Percentiles rank a stretch among this genome's conserved stretches.
phyloP scores from a whole-genome alignment of 768 basidiomycete species.

The Agaricus sinodeliciosus region DNA sequence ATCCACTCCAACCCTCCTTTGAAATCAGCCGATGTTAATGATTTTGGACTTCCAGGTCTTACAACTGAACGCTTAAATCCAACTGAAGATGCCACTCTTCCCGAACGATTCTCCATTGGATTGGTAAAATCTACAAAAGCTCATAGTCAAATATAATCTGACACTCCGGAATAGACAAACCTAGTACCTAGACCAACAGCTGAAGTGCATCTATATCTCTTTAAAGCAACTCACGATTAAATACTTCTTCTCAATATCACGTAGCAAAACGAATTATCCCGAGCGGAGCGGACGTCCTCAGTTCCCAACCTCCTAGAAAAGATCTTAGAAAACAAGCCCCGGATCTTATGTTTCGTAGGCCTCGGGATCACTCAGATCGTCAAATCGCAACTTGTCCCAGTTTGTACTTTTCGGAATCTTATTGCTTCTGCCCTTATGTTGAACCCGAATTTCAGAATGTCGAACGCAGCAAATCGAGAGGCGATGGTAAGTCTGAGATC shows the following conservation, averaged over 20 bases:
- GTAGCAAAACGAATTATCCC: constrained; percentile 51
- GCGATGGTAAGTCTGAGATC: background rate
- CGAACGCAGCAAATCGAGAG: background rate
- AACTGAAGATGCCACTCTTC: constrained; percentile 54
- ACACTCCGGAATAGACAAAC: constrained; percentile 52
- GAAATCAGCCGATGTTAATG: background rate
- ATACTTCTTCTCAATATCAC: no score
- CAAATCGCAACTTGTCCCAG: constrained; percentile 19
- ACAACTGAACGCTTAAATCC: constrained; percentile 47
- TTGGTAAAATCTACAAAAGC: constrained; percentile 39
- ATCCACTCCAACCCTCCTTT: background rate
- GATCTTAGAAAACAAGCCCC: constrained; percentile 48
- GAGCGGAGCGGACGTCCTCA: constrained; percentile 40
- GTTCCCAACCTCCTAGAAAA: constrained; percentile 59
- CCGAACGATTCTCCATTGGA: constrained; percentile 52
- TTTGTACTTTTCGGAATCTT: constrained; percentile 10
- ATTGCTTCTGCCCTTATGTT: background rate
- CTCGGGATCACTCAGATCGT: constrained; percentile 47
- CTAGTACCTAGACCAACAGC: constrained; percentile 64
- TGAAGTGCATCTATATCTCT: constrained; percentile 34
- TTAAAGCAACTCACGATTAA: background rate
- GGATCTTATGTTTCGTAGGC: constrained; percentile 75
- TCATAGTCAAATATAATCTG: background rate
- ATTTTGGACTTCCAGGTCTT: constrained; percentile 34
- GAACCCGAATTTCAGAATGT: background rate